Percentiles rank a stretch among this genome's conserved stretches.
These are phyloP conservation scores for Closterium sp. DNA, from an alignment of 139 green algal genomes.

Conservation along the genomic window DNA sequence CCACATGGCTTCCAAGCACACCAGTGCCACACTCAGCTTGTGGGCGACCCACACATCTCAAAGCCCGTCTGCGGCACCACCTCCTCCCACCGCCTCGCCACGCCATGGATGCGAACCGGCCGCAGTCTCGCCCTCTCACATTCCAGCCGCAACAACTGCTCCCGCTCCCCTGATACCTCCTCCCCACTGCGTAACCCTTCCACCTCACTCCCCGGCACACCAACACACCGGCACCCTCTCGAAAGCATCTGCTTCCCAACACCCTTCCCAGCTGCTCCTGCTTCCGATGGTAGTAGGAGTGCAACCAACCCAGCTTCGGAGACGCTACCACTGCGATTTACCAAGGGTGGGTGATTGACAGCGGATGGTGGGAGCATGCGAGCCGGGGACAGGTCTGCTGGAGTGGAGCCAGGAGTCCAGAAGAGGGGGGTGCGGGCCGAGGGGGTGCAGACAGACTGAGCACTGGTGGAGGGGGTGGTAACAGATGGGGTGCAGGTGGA, in stretches of 20 bases:
- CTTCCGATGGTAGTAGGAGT: background rate
- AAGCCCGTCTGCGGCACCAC: background rate
- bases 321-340: background rate
- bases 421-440: too few species aligned
- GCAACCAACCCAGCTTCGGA: background rate
- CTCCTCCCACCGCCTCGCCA: background rate
- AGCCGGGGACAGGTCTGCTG: background rate
- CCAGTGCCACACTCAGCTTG: background rate
- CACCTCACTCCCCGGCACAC: background rate
- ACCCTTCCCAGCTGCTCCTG: background rate
- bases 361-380: background rate
- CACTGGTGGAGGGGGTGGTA: background rate
- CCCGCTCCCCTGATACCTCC: too few species aligned
- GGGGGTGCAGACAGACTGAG: background rate
- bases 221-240: too few species aligned
- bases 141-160: background rate
- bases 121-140: background rate
- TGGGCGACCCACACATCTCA: background rate
- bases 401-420: background rate
- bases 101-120: background rate
- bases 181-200: too few species aligned
- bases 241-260: background rate
- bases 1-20: too few species aligned
- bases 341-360: background rate
- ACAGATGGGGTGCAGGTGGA: background rate